Percentiles rank a stretch among this genome's conserved stretches.
phyloP scores from a whole-genome alignment of 805 yeast species.

The Metschnikowia gelsemii region DNA sequence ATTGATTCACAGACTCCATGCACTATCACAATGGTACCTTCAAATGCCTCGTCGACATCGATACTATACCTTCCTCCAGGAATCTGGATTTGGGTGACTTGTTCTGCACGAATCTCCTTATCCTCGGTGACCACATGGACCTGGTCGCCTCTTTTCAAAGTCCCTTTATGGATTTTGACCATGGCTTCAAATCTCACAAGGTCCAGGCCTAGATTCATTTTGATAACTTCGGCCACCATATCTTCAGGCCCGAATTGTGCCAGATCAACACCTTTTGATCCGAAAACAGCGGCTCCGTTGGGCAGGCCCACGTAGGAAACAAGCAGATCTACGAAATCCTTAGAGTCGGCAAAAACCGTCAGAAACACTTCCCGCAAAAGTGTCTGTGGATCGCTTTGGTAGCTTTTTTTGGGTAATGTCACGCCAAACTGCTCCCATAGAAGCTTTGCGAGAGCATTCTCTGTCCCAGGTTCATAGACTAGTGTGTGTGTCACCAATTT shows the following conservation, averaged over 20 bases:
- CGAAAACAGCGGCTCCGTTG: neutral
- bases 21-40: conserved; percentile 69
- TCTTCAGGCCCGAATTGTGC: conserved; percentile 31
- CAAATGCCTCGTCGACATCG: conserved; percentile 50
- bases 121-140: conserved; percentile 59
- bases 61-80: conserved; percentile 72
- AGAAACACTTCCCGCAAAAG: conserved; percentile 55
- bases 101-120: conserved; percentile 50
- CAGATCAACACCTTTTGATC: conserved; percentile 11
- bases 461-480: conserved; percentile 47
- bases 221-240: conserved; percentile 37
- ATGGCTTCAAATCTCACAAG: conserved; percentile 54
- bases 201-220: conserved; percentile 55
- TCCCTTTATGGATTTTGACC: conserved; percentile 64
- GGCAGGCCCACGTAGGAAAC: conserved; percentile 23
- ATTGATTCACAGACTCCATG: conserved; percentile 60
- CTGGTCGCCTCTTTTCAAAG: conserved; percentile 44
- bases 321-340: conserved; percentile 55
- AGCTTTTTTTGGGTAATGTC: conserved; percentile 37
- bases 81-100: conserved; percentile 45
- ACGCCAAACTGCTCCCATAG: conserved; percentile 52
- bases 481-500: conserved; percentile 65
- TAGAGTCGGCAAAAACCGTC: conserved; percentile 49
- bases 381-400: conserved; percentile 56
- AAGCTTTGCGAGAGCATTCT: conserved; percentile 35